A percentile compares a stretch with the other conserved stretches of the same genome.
phyloP scores from a whole-genome alignment of 2,329 filamentous ascomycete species.

The Shiraia sp. region DNA sequence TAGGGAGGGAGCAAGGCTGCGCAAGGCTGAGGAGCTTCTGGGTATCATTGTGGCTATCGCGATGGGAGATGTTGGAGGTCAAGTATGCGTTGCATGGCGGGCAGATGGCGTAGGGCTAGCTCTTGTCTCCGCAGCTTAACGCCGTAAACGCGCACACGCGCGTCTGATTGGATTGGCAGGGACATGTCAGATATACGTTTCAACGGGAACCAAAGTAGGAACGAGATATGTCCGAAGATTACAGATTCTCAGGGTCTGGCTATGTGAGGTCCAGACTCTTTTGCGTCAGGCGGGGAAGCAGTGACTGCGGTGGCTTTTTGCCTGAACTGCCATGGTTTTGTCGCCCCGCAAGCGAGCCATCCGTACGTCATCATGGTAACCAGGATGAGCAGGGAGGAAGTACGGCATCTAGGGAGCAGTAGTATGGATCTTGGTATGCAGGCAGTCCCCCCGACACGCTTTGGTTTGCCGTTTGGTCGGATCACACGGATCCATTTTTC shows the following conservation, averaged over 20 bases:
- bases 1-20: conserved; percentile 15
- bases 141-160: conserved; percentile 13
- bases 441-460: conserved; percentile 1
- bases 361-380: background rate
- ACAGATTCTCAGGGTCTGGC: no score
- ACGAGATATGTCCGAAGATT: no score
- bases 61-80: background rate
- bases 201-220: no score
- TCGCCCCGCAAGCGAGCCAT: background rate
- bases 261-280: background rate
- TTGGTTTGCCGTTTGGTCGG: conserved; percentile 11
- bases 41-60: conserved; percentile 12
- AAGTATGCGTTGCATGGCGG: background rate
- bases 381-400: background rate
- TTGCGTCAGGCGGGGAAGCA: no score
- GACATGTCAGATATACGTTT: no score
- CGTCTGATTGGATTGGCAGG: background rate
- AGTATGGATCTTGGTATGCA: conserved; percentile 1
- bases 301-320: no score
- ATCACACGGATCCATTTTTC: conserved; percentile 16
- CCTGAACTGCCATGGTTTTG: background rate
- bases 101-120: conserved; percentile 10
- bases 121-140: conserved; percentile 11
- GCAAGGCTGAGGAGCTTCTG: conserved; percentile 13
- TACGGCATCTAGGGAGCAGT: conserved; percentile 5